Percentiles rank a stretch among this genome's conserved stretches.
Conservation (phyloP, 345 rosid genomes). For the Eucalyptus victrix region DNA sequence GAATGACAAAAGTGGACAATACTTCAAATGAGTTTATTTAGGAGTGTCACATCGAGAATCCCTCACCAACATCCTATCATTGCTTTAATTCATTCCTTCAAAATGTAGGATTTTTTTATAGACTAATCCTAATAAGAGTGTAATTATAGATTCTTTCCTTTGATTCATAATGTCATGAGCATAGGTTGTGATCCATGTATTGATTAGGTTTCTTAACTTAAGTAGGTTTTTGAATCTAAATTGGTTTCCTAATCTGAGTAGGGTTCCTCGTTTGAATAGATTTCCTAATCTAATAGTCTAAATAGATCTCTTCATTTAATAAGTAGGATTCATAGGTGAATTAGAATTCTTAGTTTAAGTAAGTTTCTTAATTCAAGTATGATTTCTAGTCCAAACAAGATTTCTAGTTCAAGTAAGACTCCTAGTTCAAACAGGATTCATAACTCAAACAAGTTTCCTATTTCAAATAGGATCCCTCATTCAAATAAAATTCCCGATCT, state of each 20-base stretch:
- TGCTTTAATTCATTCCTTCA: neutral
- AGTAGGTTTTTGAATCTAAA: too few species aligned
- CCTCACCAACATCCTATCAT: neutral
- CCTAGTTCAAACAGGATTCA: neutral
- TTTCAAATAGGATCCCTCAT: neutral
- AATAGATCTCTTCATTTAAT: neutral
- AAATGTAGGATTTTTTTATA: neutral
- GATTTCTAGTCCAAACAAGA: neutral
- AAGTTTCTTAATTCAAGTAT: neutral
- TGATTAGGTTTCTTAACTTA: neutral
- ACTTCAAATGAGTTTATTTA: neutral
- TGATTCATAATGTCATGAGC: neutral
- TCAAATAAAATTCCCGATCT: neutral
- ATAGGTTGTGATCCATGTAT: neutral
- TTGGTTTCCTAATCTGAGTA: neutral
- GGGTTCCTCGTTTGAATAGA: neutral
- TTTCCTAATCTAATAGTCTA: neutral
- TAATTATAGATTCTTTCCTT: neutral
- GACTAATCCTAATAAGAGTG: neutral
- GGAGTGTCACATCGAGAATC: neutral
- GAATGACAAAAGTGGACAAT: neutral
- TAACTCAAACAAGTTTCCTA: neutral
- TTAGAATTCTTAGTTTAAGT: neutral
- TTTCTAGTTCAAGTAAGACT: neutral
- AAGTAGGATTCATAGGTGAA: neutral